Evolutionary conservation across 2,329 filamentous ascomycete species (phyloP), one percentile per base, ranked within the genome.

Genomic region (Alternaria triticina): DNA sequence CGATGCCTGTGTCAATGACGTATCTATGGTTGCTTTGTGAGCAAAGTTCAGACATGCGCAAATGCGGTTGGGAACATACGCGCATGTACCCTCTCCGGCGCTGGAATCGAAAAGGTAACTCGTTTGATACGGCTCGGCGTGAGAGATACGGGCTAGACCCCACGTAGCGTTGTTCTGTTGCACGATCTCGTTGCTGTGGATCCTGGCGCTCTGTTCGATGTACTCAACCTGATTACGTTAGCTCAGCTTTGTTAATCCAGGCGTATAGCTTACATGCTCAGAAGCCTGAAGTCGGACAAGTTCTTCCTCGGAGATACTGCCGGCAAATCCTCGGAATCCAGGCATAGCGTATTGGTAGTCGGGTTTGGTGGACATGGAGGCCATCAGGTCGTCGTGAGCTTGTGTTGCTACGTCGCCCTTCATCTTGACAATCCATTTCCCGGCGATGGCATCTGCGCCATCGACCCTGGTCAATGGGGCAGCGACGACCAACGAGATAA

Each of bases 1-100:
- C 78, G 74, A 91, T 86, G 64, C 89, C 89, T 6, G 89, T 90
- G 76, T 91, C 89, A 27, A 91, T 84, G 20, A 91, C 80, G 74
- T 87, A 91, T 25, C 59, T 61, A 20, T 1, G 8, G 13, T 17
- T 11, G n/a, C 3, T 49, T 11, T 57, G 33, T 57, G 13, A 61
- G 25, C 20, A 2, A 28, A 28, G 3, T 30, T 27, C 20, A 15
- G 4, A 20, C 1, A 46, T 3, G 11, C 6, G 3, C 11, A 4
- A 23, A 40, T 7, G 23, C 12, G 11, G 10, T 30, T 20, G 6
- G 12, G 17, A 36, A 57, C 52, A 23, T 57, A 61, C 45, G 83
- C 86, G 20, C 86, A 89, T 70, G 75, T 76, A 15, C 76, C 75
- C 27, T 70, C 63, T 17, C 80, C 80, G 25, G 79, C 77, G 23